Evolutionary conservation across 2,329 filamentous ascomycete genomes (phyloP).

Genomic region (Chrysoporthe austroafricana): DNA sequence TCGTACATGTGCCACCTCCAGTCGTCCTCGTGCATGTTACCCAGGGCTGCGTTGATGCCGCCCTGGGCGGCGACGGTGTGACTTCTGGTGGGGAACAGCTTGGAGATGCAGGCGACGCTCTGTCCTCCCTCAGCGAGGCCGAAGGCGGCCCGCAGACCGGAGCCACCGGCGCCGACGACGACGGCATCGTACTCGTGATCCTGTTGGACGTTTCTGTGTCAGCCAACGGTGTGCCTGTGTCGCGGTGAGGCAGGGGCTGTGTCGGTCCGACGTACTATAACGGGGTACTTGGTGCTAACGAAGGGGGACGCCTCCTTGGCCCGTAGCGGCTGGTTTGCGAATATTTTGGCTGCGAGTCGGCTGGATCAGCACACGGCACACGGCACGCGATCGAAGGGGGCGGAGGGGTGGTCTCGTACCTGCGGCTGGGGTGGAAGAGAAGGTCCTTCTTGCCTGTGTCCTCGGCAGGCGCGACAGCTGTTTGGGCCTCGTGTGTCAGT

Average conservation of each 20-base stretch:
- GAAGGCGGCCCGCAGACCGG: slow-evolving; percentile 81
- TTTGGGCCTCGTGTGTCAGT: slow-evolving; percentile 32
- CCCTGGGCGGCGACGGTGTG: slow-evolving; percentile 84
- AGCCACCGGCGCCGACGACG: slow-evolving; percentile 84
- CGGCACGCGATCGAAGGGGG: slow-evolving; percentile 1
- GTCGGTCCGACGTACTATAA: slow-evolving; percentile 71
- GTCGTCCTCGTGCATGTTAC: slow-evolving; percentile 98
- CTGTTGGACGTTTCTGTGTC: slow-evolving; percentile 45
- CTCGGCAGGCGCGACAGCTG: slow-evolving; percentile 68
- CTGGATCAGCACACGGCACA: slow-evolving; percentile 22
- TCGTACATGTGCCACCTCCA: slow-evolving; percentile 99
- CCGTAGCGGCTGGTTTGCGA: slow-evolving; percentile 81
- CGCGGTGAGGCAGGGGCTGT: slow-evolving; percentile 17
- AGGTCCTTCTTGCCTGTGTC: slow-evolving; percentile 69
- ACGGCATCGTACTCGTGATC: slow-evolving; percentile 99
- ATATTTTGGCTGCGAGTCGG: slow-evolving; percentile 70
- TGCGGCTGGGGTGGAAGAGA: slow-evolving; percentile 83
- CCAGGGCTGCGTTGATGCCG: slow-evolving; percentile 85
- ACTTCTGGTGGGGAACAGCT: slow-evolving; percentile 83
- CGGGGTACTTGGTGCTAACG: slow-evolving; percentile 87
- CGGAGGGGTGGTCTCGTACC: slow-evolving; percentile 56
- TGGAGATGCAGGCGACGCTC: slow-evolving; percentile 86
- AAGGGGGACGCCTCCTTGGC: slow-evolving; percentile 92
- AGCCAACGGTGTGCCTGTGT: slow-evolving; percentile 24
- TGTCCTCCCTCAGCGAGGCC: slow-evolving; percentile 84